Conservation (phyloP, 345 rosid genomes). For the Litchi chinensis region DNA sequence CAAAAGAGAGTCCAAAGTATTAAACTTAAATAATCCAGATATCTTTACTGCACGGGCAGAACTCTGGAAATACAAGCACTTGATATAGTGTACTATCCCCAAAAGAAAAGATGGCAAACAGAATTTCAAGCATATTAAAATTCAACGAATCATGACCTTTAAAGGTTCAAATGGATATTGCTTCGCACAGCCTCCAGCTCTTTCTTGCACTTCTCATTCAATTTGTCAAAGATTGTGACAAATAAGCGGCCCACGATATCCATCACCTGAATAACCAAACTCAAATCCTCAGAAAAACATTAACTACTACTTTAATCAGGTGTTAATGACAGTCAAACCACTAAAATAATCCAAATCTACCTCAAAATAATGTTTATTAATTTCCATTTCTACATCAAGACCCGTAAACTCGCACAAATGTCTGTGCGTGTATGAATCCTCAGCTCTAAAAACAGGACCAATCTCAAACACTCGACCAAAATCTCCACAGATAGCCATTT, state of each 20-base stretch:
- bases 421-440: conserved; percentile 87
- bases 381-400: conserved; percentile 93
- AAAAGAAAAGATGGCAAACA: background rate
- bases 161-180: conserved; percentile 84
- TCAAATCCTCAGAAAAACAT: conserved; percentile 14
- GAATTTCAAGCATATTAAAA: conserved; percentile 9
- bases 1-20: background rate
- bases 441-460: conserved; percentile 92
- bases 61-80: background rate
- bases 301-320: background rate
- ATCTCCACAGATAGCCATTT: conserved; percentile 86
- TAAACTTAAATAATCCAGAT: conserved; percentile 4
- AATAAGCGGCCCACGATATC: conserved; percentile 73
- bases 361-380: conserved; percentile 73
- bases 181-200: conserved; percentile 75
- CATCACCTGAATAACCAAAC: conserved; percentile 59
- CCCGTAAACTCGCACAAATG: conserved; percentile 90
- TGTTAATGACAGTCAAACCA: conserved; percentile 3
- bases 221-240: conserved; percentile 63
- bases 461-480: conserved; percentile 75
- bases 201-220: conserved; percentile 64
- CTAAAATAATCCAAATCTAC: conserved; percentile 32
- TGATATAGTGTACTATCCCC: background rate
- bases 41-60: background rate
- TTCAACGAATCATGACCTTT: conserved; percentile 51